phyloP scores from a whole-genome alignment of 2,329 filamentous ascomycete species.

The Botryotinia convoluta region DNA sequence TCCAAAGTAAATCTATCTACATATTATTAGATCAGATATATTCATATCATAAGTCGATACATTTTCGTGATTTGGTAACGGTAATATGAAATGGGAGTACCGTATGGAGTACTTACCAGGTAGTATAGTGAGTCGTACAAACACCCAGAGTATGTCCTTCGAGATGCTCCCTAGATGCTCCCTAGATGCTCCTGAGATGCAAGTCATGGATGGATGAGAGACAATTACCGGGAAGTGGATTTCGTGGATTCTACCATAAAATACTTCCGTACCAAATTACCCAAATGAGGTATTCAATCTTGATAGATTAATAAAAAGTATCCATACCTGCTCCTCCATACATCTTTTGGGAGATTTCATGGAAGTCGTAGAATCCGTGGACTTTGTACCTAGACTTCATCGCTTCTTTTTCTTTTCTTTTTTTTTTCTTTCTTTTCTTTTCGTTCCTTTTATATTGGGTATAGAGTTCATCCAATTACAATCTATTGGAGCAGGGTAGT shows the following conservation, averaged over 20 bases:
- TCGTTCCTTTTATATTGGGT: too few species aligned
- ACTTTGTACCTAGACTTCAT: background rate
- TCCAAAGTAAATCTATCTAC: background rate
- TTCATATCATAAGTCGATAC: background rate
- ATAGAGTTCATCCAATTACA: background rate
- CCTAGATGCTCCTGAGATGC: background rate
- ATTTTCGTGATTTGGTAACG: background rate
- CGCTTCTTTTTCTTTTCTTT: background rate
- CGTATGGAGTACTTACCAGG: background rate
- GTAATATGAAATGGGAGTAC: background rate
- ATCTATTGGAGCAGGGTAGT: background rate
- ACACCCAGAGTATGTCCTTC: background rate
- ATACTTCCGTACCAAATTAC: background rate
- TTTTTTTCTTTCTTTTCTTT: background rate
- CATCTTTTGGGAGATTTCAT: background rate
- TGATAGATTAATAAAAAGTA: background rate
- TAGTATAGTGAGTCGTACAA: background rate
- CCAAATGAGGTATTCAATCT: background rate
- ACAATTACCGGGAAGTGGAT: slow-evolving; percentile 12
- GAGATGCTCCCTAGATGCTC: background rate
- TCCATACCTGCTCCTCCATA: slow-evolving; percentile 1
- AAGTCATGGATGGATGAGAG: slow-evolving; percentile 15
- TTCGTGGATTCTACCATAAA: background rate
- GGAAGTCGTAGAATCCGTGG: background rate
- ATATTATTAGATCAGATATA: background rate